Conservation (phyloP, 2,329 filamentous ascomycete species). For the Passalora sequoiae region DNA sequence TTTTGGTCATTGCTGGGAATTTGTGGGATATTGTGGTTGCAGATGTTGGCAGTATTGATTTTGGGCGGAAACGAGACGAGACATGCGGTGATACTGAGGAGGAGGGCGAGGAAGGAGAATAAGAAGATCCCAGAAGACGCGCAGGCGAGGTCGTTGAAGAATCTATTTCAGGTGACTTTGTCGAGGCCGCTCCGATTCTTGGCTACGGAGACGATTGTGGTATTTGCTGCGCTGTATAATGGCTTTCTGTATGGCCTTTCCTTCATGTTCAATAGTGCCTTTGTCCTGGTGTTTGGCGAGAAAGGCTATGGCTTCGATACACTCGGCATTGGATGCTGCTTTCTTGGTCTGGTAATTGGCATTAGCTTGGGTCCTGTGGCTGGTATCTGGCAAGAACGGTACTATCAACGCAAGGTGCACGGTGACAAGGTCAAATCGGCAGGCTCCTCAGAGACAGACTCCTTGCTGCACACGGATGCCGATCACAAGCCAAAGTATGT, state of each 20-base stretch:
- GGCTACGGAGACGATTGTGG: slow-evolving; percentile 45
- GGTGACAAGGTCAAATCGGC: slow-evolving; percentile 28
- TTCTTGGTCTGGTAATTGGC: slow-evolving; percentile 37
- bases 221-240: slow-evolving; percentile 47
- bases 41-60: slow-evolving; percentile 38
- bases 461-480: slow-evolving; percentile 31
- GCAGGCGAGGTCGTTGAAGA: slow-evolving; percentile 36
- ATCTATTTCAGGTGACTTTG: slow-evolving; percentile 41
- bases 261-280: slow-evolving; percentile 49
- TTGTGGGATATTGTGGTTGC: slow-evolving; percentile 41
- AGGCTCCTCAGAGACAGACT: slow-evolving; percentile 13
- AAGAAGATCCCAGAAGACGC: slow-evolving; percentile 37
- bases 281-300: slow-evolving; percentile 46
- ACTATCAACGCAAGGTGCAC: slow-evolving; percentile 38
- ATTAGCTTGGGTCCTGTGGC: slow-evolving; percentile 42
- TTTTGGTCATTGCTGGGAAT: slow-evolving; percentile 46
- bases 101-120: slow-evolving; percentile 20
- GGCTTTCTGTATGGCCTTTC: slow-evolving; percentile 47
- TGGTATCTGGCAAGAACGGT: slow-evolving; percentile 43
- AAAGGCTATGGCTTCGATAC: slow-evolving; percentile 35
- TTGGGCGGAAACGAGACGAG: slow-evolving; percentile 40
- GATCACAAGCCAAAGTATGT: slow-evolving; percentile 36
- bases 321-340: slow-evolving; percentile 18
- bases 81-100: slow-evolving; percentile 42
- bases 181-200: slow-evolving; percentile 47